These are phyloP conservation scores for Acorus calamus DNA, from an alignment of 106 monocot genomes.

Conservation along the genomic window DNA sequence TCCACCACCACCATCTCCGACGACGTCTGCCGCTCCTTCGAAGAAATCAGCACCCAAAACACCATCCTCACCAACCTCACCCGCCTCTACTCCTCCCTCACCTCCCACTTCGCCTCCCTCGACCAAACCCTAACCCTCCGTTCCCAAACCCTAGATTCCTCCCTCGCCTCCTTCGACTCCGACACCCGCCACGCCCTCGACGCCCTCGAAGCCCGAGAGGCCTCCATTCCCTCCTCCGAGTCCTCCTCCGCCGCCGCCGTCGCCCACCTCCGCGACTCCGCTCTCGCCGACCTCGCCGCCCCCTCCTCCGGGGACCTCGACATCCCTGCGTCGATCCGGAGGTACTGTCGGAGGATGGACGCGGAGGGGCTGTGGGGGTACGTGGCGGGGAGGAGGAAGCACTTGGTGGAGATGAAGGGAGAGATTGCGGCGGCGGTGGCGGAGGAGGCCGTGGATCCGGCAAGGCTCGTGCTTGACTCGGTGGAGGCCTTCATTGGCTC, in stretches of 20 bases:
- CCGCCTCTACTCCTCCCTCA: constrained; percentile 13
- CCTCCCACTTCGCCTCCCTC: constrained; percentile 39
- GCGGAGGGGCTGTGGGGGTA: constrained; percentile 35
- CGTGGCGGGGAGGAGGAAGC: constrained; percentile 16
- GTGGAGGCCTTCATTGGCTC: constrained; percentile 21
- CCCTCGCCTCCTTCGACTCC: constrained; percentile 15
- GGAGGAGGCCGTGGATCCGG: constrained; percentile 19
- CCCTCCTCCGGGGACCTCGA: constrained; percentile 1
- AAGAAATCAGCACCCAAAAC: constrained; percentile 29
- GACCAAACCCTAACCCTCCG: constrained; percentile 26
- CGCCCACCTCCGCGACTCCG: constrained; percentile 9
- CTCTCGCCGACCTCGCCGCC: constrained; percentile 17
- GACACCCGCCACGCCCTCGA: constrained; percentile 17
- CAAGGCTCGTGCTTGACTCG: constrained; percentile 36
- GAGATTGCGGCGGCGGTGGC: constrained; percentile 27
- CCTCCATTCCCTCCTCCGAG: constrained; percentile 28
- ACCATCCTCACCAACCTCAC: constrained; percentile 26
- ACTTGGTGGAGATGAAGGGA: constrained; percentile 14
- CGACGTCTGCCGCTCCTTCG: constrained; percentile 1
- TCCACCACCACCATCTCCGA: no score
- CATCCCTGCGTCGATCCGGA: constrained; percentile 17
- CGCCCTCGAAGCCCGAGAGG: constrained; percentile 20
- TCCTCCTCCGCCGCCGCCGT: constrained; percentile 13
- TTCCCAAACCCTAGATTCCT: constrained; percentile 26
- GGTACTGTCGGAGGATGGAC: constrained; percentile 43